Conservation (phyloP, 2,329 filamentous ascomycete species). For the Graphium sp. region DNA sequence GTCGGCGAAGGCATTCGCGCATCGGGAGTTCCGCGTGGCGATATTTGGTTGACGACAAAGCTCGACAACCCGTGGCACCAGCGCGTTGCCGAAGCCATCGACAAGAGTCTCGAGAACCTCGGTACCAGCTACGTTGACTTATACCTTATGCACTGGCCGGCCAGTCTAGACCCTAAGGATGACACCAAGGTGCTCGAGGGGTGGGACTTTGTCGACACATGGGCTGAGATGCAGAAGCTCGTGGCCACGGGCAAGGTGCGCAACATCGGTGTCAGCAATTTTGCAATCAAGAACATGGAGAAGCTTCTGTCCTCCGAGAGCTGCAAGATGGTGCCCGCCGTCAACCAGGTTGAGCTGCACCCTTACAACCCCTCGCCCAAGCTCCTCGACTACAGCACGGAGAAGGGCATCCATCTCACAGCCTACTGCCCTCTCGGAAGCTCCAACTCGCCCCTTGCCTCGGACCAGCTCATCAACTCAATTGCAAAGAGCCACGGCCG, state of each 20-base stretch:
- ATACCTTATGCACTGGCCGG: constrained; percentile 60
- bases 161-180: constrained; percentile 42
- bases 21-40: constrained; percentile 43
- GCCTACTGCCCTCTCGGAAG: constrained; percentile 61
- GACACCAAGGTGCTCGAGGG: constrained; percentile 52
- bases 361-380: constrained; percentile 70
- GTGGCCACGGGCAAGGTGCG: constrained; percentile 51
- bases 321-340: constrained; percentile 41
- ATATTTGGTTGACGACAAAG: constrained; percentile 67
- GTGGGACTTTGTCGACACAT: constrained; percentile 75
- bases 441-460: constrained; percentile 52
- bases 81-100: constrained; percentile 44
- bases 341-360: constrained; percentile 73
- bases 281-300: constrained; percentile 65
- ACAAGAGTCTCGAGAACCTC: constrained; percentile 40
- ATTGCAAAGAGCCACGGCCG: constrained; percentile 51
- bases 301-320: constrained; percentile 51
- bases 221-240: constrained; percentile 55
- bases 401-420: constrained; percentile 60
- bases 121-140: constrained; percentile 51
- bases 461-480: constrained; percentile 43
- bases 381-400: constrained; percentile 53
- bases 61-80: constrained; percentile 69
- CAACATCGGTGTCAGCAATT: constrained; percentile 80
- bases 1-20: constrained; percentile 49